Base-by-base conservation (phyloP, 129 eudicot species). In the Flaveria trinervia region DNA sequence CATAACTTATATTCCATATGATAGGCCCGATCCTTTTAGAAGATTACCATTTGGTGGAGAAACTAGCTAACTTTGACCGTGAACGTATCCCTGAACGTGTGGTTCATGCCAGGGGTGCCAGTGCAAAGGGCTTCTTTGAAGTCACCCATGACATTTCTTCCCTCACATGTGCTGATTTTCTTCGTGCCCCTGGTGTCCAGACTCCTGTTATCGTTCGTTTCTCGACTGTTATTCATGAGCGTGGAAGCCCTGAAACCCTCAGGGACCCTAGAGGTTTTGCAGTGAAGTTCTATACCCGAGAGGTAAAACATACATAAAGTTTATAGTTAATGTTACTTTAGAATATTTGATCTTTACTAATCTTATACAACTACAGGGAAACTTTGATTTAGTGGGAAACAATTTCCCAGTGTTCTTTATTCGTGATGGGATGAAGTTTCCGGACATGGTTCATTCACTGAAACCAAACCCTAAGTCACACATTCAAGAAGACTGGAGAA, bases 61-160 rank as follows among this genome's bases (percentile, higher is more conserved):
- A 91, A 69, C 73, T 91, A 52, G 91, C 97, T 7, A 91, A 88
- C 76, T 91, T 88, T 43, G 97, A 88, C n/a, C 78, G 97, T 13
- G 97, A 91, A 73, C 85, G 97, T 51, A 91, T 88, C 69, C 97
- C 97, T 1, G 97, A 91, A 81, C 97, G 94, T 67, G 94, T 91
- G 49, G 97, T 91, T 55, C 97, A 88, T 67, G 97, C 97, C n/a
- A 84, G 97, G 73, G 94, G 97, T 60, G 66, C 41, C 30, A 60
- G 66, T 25, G 66, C 66, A 60, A 60, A 60, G 66, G 66, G 66
- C 0, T 60, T 60, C 5, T 60, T 60, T 10, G 66, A 60, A 23
- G 66, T 60, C 66, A 60, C 66, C 10, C 66, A 91, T 77, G 97
- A 91, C 72, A 76, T 91, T 46, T 51, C 92, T 55, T 77, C 80